phyloP scores from a whole-genome alignment of 208 protist genomes.

The Acanthamoeba castellanii region DNA sequence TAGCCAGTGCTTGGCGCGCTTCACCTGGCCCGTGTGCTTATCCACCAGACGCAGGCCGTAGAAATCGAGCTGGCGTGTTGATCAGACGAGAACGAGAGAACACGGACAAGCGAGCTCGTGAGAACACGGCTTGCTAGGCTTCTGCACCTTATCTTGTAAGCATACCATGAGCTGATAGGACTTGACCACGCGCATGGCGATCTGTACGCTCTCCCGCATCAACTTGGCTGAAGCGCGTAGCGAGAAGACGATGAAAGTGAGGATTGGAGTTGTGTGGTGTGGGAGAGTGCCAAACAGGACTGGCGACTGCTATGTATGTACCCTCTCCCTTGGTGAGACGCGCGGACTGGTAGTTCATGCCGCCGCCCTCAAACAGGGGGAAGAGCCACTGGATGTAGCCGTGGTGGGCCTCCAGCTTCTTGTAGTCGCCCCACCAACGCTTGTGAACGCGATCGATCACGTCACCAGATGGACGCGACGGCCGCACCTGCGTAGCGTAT shows the following conservation, averaged over 20 bases:
- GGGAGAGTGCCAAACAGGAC: no score
- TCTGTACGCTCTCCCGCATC: conserved; percentile 44
- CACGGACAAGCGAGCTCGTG: not conserved
- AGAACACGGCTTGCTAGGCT: no score
- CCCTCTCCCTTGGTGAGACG: conserved; percentile 50
- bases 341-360: conserved; percentile 2
- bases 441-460: conserved; percentile 53
- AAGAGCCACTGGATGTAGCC: conserved; percentile 65
- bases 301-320: not conserved
- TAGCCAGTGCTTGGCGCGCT: conserved; percentile 18
- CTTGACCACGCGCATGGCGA: conserved; percentile 57
- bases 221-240: conserved; percentile 39
- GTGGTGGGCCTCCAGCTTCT: conserved; percentile 43
- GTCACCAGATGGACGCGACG: conserved; percentile 47
- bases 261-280: no score
- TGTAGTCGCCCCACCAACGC: conserved; percentile 54
- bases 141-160: no score
- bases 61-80: conserved; percentile 15
- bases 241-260: not conserved
- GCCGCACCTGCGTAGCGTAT: not conserved
- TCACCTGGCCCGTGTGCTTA: conserved; percentile 40
- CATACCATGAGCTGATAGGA: conserved; percentile 54
- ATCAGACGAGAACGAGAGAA: no score
- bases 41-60: conserved; percentile 50
- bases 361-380: conserved; percentile 47